Base-by-base conservation (phyloP, 1,284 basidiomycete species). In the Kalmanozyma brasiliensis region DNA sequence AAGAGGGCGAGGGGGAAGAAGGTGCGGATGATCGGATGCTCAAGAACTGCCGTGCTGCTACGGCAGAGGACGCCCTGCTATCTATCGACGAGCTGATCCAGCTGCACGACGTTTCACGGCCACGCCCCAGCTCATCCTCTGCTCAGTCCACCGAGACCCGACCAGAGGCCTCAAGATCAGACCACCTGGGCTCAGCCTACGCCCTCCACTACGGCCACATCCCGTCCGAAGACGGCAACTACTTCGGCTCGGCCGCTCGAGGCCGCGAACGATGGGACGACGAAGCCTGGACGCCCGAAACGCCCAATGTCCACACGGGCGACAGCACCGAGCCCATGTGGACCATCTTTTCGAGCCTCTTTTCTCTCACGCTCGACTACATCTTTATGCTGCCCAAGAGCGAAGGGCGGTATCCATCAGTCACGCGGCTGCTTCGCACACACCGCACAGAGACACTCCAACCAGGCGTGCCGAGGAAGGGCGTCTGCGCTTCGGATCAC, bases 401-500 rank as follows among this genome's bases (percentile, higher is more conserved):
- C 8, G 40, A 33, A 9, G 22, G 41, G 17, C 10, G 24, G 8
- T 79, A 70, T 43, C 84, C 86, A 3, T 77, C 81, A 20, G 85
- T 94, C 5, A 83, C 85, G 4, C 86, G 88, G 19, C 83, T 94
- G 13, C 86, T 93, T 17, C 83, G 86, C 32, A 89, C 91, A 9
- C 90, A 89, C 61, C 79, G 76, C 17, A 86, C 86, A n/a, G 84
- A 87, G 48, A 86, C 89, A 46, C 85, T 96, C 9, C 86, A 85
- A 8, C 86, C 86, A 9, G 94, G 93, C 8, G 83, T 97, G 38
- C 94, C 94, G n/a, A 86, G 88, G 74, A 87, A 87, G 68, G 88
- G 87, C 16, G 85, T 94, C 23, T 91, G 89, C 70, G 91, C 91
- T 10, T 93, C 91, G 74, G 94, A 97, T 82, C 94, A 97, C 79